Base-by-base conservation (phyloP, 2,329 filamentous ascomycete genomes). In the Paecilomyces variotii region DNA sequence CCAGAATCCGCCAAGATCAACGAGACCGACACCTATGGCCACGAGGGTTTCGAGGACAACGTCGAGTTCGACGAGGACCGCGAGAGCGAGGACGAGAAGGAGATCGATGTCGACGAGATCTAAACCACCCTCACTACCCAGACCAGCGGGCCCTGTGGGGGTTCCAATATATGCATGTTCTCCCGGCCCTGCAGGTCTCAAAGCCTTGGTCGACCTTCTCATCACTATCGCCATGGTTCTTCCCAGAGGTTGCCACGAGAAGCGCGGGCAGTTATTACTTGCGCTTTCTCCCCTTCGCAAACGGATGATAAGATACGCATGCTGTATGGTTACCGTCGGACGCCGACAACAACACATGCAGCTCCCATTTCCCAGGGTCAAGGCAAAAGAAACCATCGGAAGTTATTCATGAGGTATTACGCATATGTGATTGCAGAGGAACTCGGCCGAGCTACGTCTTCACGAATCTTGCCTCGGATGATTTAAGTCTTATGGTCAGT, bases 1-100 rank as follows among this genome's bases (percentile, higher is more conserved):
- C 94, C 94, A 67, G 94, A 97, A 80, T 89, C 86, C 72, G 94
- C 94, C 76, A 97, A 97, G 88, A 99, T 99, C 86, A 99, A 99
- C 86, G 94, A 99, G 85, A 96, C 91, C 64, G 94, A 97, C 78
- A 96, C 91, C 65, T 79, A 86, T 73, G 85, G 90, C 71, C 90
- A 92, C 77, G 90, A 92, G 76, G 92, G 91, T 77, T 89, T 96
- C 76, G 93, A 94, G 77, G 91, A 96, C 80, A 94, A 94, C 79
- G 96, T 99, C 82, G 94, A 97, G 81, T 97, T 97, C 82, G 94
- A 95, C 80, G 92, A 97, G 77, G 93, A 96, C 77, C 82, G 87
- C 65, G 87, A 89, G 64, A 81, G 76, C 60, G 80, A 79, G 70
- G 83, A 82, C 63, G 85, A 83, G 73, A 91, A 90, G 81, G 91